Conservation (phyloP, 768 basidiomycete species). For the Boletus rubescentipes region DNA sequence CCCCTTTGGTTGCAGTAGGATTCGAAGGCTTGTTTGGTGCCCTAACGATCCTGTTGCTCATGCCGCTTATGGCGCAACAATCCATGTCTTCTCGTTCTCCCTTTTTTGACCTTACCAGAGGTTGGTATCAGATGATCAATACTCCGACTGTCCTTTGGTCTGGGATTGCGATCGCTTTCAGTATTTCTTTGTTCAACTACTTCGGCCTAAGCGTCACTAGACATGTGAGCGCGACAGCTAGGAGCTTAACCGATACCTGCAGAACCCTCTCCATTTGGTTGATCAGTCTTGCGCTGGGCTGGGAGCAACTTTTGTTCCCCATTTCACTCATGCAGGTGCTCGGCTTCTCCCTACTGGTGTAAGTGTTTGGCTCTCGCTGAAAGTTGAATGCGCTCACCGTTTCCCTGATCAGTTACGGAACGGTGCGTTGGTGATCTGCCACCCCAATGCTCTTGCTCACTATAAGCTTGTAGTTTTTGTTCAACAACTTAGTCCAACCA, state of each 20-base stretch:
- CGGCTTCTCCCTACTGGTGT: constrained; percentile 90
- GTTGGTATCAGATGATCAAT: constrained; percentile 85
- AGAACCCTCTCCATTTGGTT: constrained; percentile 97
- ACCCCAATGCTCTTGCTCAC: constrained; percentile 7
- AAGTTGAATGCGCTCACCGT: constrained; percentile 10
- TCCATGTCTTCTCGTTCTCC: constrained; percentile 60
- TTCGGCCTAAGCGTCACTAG: constrained; percentile 92
- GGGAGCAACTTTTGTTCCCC: constrained; percentile 85
- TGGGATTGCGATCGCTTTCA: constrained; percentile 67
- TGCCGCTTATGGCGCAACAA: constrained; percentile 78
- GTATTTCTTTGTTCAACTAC: constrained; percentile 83
- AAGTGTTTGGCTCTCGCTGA: constrained; percentile 37
- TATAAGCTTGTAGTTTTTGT: constrained; percentile 62
- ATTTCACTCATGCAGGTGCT: constrained; percentile 78
- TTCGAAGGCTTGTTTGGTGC: constrained; percentile 92
- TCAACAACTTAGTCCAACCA: constrained; percentile 75
- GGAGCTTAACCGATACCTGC: constrained; percentile 92
- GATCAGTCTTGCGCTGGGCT: constrained; percentile 83
- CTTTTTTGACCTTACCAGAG: constrained; percentile 86
- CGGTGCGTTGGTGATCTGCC: constrained; percentile 45
- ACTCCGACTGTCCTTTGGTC: constrained; percentile 71
- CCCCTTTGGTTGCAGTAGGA: constrained; percentile 91
- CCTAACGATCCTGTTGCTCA: constrained; percentile 69
- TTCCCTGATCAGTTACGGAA: constrained; percentile 65
- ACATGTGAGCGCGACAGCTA: constrained; percentile 89